These are phyloP conservation scores for Botryococcus braunii DNA, from an alignment of 163 green algal species.

Conservation along the genomic window DNA sequence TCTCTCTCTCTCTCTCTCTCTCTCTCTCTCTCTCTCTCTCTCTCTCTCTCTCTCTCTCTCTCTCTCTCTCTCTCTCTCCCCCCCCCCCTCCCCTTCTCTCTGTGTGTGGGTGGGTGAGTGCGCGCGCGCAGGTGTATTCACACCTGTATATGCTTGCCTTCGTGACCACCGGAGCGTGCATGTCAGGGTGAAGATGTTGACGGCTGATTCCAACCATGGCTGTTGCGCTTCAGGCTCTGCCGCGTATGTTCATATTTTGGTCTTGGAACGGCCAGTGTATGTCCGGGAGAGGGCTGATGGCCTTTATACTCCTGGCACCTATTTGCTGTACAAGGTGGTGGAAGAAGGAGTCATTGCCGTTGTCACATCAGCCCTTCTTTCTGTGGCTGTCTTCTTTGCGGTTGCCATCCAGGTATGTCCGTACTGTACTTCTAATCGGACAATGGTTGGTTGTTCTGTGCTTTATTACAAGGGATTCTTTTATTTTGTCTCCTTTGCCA, in stretches of 20 bases:
- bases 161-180: background rate
- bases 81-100: no score
- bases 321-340: conserved; percentile 59
- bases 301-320: conserved; percentile 67
- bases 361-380: conserved; percentile 25
- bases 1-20: no score
- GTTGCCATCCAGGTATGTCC: background rate
- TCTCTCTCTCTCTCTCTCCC: no score
- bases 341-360: conserved; percentile 44
- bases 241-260: background rate
- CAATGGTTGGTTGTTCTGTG: background rate
- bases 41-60: no score
- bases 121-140: no score
- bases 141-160: background rate
- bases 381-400: conserved; percentile 16
- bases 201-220: background rate
- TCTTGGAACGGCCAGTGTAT: conserved; percentile 45
- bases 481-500: no score
- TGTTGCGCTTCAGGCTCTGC: background rate
- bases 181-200: conserved; percentile 2
- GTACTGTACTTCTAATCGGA: background rate
- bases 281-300: conserved; percentile 74
- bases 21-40: no score
- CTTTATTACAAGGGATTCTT: no score
- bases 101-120: background rate